phyloP scores from a whole-genome alignment of 768 basidiomycete genomes.

The Austroboletus festivus region DNA sequence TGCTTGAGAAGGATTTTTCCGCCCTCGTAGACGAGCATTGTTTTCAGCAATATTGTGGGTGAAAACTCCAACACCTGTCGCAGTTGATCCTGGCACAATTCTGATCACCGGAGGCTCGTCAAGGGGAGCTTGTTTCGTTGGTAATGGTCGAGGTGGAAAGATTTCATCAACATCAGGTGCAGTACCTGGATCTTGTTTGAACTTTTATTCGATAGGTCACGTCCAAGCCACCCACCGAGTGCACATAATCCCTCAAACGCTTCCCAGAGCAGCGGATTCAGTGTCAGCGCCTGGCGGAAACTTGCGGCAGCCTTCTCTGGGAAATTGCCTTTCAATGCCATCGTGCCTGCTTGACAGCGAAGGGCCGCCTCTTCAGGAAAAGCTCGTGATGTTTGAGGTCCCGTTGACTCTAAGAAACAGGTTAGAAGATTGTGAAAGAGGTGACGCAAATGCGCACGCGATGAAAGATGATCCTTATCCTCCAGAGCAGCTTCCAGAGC shows the following conservation, averaged over 20 bases:
- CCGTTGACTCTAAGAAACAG: conserved; percentile 48
- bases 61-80: conserved; percentile 73
- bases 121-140: conserved; percentile 49
- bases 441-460: conserved; percentile 42
- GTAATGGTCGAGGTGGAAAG: conserved; percentile 61
- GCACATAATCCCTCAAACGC: conserved; percentile 86
- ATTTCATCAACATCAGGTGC: conserved; percentile 70
- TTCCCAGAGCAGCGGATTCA: conserved; percentile 87
- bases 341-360: conserved; percentile 71
- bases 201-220: conserved; percentile 7
- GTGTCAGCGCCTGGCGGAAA: conserved; percentile 66
- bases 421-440: conserved; percentile 13
- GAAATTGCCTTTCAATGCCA: conserved; percentile 77
- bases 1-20: conserved; percentile 51
- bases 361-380: conserved; percentile 74
- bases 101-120: conserved; percentile 46
- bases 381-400: conserved; percentile 48
- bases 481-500: conserved; percentile 62
- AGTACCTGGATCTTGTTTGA: conserved; percentile 45
- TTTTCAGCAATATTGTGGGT: conserved; percentile 63
- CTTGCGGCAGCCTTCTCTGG: conserved; percentile 67
- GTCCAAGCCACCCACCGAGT: conserved; percentile 50
- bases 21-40: conserved; percentile 54
- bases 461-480: conserved; percentile 49
- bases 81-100: conserved; percentile 42